Conservation (phyloP, 2,329 filamentous ascomycete genomes). For the Penicillium nordicum region DNA sequence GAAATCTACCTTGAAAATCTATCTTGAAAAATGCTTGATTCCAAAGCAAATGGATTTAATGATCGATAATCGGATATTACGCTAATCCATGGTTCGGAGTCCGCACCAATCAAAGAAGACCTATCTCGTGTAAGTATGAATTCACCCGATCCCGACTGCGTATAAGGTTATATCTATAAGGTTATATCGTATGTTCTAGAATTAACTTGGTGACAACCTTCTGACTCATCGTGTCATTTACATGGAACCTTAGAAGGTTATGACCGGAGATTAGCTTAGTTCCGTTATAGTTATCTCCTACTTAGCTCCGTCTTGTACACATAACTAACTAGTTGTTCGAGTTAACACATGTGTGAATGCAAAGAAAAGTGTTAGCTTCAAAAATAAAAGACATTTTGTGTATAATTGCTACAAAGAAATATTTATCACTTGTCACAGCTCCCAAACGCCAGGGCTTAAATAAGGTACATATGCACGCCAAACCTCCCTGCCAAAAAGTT, state of each 20-base stretch:
- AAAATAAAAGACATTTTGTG: not conserved
- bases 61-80: not conserved
- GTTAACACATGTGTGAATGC: not conserved
- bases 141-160: not conserved
- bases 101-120: not conserved
- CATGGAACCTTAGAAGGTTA: not conserved
- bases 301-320: not conserved
- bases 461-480: not conserved
- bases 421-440: not conserved
- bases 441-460: conserved; percentile 1
- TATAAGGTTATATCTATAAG: no score
- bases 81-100: not conserved
- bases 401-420: not conserved
- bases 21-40: not conserved
- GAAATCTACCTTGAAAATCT: no score
- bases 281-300: not conserved
- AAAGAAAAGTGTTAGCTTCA: not conserved
- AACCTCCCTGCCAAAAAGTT: not conserved
- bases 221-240: not conserved
- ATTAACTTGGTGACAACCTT: no score
- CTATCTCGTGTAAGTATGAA: not conserved
- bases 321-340: no score
- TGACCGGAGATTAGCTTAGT: not conserved
- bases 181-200: no score
- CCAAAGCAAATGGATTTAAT: not conserved